These are phyloP conservation scores for Thelonectria discophora DNA, from an alignment of 2,329 filamentous ascomycete species.

Conservation along the genomic window DNA sequence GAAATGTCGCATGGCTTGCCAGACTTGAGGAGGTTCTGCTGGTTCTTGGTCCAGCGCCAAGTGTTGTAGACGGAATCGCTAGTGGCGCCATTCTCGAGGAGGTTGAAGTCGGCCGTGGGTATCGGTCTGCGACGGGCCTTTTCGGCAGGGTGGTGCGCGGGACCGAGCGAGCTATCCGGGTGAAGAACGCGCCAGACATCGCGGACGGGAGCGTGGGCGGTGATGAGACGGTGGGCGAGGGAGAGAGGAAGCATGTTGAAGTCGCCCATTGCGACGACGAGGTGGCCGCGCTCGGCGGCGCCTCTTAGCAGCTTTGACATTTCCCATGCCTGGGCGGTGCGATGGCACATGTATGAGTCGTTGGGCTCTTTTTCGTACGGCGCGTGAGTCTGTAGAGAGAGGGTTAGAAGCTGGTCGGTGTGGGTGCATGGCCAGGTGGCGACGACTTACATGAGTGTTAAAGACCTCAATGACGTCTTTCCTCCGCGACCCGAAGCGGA, in stretches of 20 bases:
- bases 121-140: slow-evolving; percentile 70
- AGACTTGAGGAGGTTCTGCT: slow-evolving; percentile 72
- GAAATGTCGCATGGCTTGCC: slow-evolving; percentile 67
- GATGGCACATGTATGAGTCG: slow-evolving; percentile 90
- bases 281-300: slow-evolving; percentile 80
- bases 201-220: slow-evolving; percentile 76
- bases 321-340: slow-evolving; percentile 93
- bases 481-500: slow-evolving; percentile 71
- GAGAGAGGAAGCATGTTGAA: slow-evolving; percentile 96
- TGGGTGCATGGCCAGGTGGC: not conserved
- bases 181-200: slow-evolving; percentile 88
- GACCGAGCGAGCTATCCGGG: slow-evolving; percentile 83
- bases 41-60: slow-evolving; percentile 84
- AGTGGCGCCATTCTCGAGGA: slow-evolving; percentile 83
- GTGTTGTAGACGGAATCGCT: slow-evolving; percentile 90
- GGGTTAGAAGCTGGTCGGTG: slow-evolving; percentile 4
- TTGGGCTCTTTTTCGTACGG: slow-evolving; percentile 83
- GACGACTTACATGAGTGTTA: slow-evolving; percentile 77
- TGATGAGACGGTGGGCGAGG: slow-evolving; percentile 84
- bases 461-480: slow-evolving; percentile 86
- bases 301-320: slow-evolving; percentile 87
- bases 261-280: slow-evolving; percentile 88
- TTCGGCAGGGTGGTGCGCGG: slow-evolving; percentile 73
- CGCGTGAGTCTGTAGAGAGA: slow-evolving; percentile 69
- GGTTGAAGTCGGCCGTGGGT: slow-evolving; percentile 80